Evolutionary conservation across 257 asterid genomes (phyloP).

Genomic region (Lavandula angustifolia): DNA sequence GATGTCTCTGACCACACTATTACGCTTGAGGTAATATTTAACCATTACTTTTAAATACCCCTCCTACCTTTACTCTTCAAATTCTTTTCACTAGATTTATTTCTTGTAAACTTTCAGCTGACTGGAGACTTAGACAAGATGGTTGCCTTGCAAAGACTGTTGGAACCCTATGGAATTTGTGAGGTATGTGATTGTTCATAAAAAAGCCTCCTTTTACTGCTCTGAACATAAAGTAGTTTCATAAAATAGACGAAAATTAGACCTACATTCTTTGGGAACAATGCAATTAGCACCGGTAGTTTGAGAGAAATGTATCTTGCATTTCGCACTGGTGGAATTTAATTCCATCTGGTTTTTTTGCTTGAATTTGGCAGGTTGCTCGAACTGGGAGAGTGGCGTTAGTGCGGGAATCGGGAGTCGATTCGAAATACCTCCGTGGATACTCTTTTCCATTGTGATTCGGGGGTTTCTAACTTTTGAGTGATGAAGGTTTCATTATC

Average conservation of each 20-base stretch:
- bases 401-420: slow-evolving; percentile 85
- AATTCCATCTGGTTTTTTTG: neutral
- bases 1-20: slow-evolving; percentile 98
- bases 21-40: slow-evolving; percentile 76
- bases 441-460: slow-evolving; percentile 67
- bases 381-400: slow-evolving; percentile 89
- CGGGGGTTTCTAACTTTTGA: neutral
- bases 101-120: slow-evolving; percentile 51
- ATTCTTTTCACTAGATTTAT: slow-evolving; percentile 10
- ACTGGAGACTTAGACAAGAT: slow-evolving; percentile 94
- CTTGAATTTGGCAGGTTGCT: slow-evolving; percentile 60
- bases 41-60: neutral
- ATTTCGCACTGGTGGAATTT: neutral
- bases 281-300: neutral
- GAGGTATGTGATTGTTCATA: slow-evolving; percentile 56
- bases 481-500: neutral
- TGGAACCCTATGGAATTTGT: slow-evolving; percentile 96
- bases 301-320: neutral
- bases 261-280: neutral
- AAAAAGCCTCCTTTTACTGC: neutral
- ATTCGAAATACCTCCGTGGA: slow-evolving; percentile 82
- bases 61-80: neutral
- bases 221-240: neutral
- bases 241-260: neutral
- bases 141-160: slow-evolving; percentile 88